Base-by-base conservation (phyloP, 2,329 filamentous ascomycete genomes). In the Akanthomyces dipterigenus region DNA sequence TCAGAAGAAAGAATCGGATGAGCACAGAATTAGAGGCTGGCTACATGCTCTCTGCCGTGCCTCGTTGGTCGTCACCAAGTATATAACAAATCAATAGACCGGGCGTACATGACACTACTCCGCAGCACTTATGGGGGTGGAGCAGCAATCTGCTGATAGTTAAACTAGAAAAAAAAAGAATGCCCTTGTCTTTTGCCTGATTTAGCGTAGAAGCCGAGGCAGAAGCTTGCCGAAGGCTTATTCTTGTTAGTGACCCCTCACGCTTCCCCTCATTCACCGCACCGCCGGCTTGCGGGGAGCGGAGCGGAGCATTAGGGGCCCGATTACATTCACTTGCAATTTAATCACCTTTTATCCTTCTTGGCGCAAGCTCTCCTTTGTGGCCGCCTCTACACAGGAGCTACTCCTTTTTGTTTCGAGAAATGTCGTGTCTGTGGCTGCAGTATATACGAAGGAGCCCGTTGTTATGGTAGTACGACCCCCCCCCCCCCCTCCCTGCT, bases 181-280 rank as follows among this genome's bases (percentile, higher is more conserved):
- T 49, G 18, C 9, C 24, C 26, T 28, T 34, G 31, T 34, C 26
- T 42, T 40, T 54, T 9, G 34, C 50, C 51, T 42, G 31, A 36
- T 56, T 20, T 48, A 36, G 45, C 34, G 16, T 42, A 16, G 55
- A 59, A 51, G 56, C 56, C 56, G 56, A 59, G 56, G 56, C 48
- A 59, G 46, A 58, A 28, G 46, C 48, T 50, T 50, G 48, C 36
- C 46, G 46, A 36, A 34, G 14, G 42, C 42, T 46, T 9, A 22
- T 9, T 36, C 12, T 46, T 45, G 6, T 24, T 22, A 46, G 40
- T 46, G 54, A 59, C 56, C 48, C 56, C 56, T 59, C 56, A 59
- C 36, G 48, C 51, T 53, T 59, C 56, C 56, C 56, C 56, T 59
- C 56, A 28, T 49, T 49, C 45, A 22, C 36, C 26, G 20, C 22